Conservation (phyloP, 2,329 filamentous ascomycete genomes). For the Hypoxylon sp. region DNA sequence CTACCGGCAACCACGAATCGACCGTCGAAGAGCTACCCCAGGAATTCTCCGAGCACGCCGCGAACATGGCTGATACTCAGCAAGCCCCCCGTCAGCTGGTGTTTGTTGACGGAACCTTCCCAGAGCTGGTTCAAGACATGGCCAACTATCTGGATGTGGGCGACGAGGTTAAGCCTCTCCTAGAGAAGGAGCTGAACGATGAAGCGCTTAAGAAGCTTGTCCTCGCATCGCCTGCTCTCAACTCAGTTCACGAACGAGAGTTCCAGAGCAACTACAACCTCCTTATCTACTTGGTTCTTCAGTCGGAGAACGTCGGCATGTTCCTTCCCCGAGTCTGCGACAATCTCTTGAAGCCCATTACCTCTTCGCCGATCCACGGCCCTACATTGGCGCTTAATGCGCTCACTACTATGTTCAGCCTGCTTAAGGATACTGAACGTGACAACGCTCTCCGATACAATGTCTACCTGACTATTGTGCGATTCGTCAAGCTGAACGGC, state of each 20-base stretch:
- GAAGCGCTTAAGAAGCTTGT: slow-evolving; percentile 91
- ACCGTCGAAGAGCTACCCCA: too few relatives aligned
- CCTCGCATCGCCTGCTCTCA: slow-evolving; percentile 78
- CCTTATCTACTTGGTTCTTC: slow-evolving; percentile 89
- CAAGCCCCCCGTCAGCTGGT: slow-evolving; percentile 70
- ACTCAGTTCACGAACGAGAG: slow-evolving; percentile 92
- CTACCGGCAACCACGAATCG: too few relatives aligned
- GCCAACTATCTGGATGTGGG: slow-evolving; percentile 90
- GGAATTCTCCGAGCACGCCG: too few relatives aligned
- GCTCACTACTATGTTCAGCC: slow-evolving; percentile 96
- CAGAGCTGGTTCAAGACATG: slow-evolving; percentile 93
- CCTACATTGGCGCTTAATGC: slow-evolving; percentile 86
- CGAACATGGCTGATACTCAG: too few relatives aligned
- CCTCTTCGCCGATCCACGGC: slow-evolving; percentile 85
- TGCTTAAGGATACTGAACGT: slow-evolving; percentile 76
- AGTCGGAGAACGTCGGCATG: slow-evolving; percentile 84
- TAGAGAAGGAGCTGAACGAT: slow-evolving; percentile 80
- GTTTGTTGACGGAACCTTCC: slow-evolving; percentile 90
- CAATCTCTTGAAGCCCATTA: slow-evolving; percentile 87
- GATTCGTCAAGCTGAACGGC: slow-evolving; percentile 77
- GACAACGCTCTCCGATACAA: slow-evolving; percentile 85
- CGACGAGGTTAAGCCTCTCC: slow-evolving; percentile 77
- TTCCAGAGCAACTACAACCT: slow-evolving; percentile 97
- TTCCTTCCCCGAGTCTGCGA: slow-evolving; percentile 88
- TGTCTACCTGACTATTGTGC: slow-evolving; percentile 88